A percentile compares a stretch with the other conserved stretches of the same genome.
Conservation (phyloP, 495 filamentous ascomycete genomes). For the Sordaria brevicollis region DNA sequence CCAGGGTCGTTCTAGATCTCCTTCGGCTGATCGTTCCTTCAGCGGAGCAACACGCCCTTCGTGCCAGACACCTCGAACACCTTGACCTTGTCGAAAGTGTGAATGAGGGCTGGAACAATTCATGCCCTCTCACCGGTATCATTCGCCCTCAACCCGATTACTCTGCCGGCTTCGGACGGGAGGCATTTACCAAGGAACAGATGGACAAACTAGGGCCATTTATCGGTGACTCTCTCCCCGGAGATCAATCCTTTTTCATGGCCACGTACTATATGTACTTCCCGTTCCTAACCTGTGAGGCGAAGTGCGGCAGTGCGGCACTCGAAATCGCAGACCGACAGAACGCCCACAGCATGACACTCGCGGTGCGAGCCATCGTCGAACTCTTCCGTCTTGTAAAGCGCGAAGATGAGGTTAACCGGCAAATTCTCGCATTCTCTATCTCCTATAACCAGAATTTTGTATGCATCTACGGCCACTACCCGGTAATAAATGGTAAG, state of each 20-base stretch:
- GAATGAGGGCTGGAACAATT: slow-evolving; percentile 34
- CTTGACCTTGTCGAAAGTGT: slow-evolving; percentile 26
- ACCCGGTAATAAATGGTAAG: slow-evolving; percentile 11
- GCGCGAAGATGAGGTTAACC: slow-evolving; percentile 27
- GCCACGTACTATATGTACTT: slow-evolving; percentile 22
- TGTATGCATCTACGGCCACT: slow-evolving; percentile 32
- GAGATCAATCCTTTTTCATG: slow-evolving; percentile 5
- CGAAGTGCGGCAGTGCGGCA: slow-evolving; percentile 25
- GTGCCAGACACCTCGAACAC: background rate
- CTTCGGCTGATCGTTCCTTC: slow-evolving; percentile 14
- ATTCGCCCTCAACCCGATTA: slow-evolving; percentile 26
- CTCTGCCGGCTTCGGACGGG: slow-evolving; percentile 30
- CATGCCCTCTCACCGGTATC: slow-evolving; percentile 19
- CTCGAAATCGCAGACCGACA: slow-evolving; percentile 12
- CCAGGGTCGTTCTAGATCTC: slow-evolving; percentile 1
- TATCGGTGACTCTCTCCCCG: slow-evolving; percentile 11
- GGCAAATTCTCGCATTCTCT: slow-evolving; percentile 35
- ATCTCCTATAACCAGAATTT: slow-evolving; percentile 33
- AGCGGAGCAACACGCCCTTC: background rate
- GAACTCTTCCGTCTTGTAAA: slow-evolving; percentile 24
- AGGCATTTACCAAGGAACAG: slow-evolving; percentile 31
- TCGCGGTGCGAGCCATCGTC: slow-evolving; percentile 26
- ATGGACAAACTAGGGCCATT: slow-evolving; percentile 29
- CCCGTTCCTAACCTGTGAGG: slow-evolving; percentile 15
- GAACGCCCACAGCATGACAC: slow-evolving; percentile 22